Base-by-base conservation (phyloP, 495 filamentous ascomycete species). In the Articulospora tetracladia region DNA sequence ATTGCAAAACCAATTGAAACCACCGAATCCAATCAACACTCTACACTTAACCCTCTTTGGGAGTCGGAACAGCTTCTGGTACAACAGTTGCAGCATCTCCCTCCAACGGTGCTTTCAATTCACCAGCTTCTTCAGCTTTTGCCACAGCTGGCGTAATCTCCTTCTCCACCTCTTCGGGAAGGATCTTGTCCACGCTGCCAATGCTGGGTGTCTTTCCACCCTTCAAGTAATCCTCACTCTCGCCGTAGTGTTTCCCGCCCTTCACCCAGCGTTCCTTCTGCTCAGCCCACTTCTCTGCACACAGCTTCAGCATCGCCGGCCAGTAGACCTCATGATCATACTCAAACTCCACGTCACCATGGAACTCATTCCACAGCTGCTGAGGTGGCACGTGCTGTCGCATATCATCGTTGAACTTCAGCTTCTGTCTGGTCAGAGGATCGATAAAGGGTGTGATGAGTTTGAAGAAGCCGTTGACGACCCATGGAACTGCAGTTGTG, bases 401-500 rank as follows among this genome's bases (percentile, higher is more conserved):
- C 73, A 94, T 80, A 66, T 96, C 88, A 66, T 95, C 89, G 74
- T 97, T 96, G 79, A 97, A 98, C 69, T 90, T 91, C 68, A 98
- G 83, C 78, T 98, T 98, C 63, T 94, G 83, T 17, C 86, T 84
- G 17, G 94, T 98, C 60, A 87, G 63, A 10, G 94, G 94, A 74
- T 98, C 94, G 70, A 98, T 96, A 72, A 98, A 98, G 26, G 93
- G 92, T 20, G 84, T 90, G 74, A 98, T 92, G 59, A 96, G 73
- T 74, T 95, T 97, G 81, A 97, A 95, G 80, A 98, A 98, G 24
- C 85, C 87, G 71, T 79, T 84, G 54, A 97, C 87, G 53, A 93
- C 76, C 83, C 90, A 96, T 13, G 93, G 94, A 52, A 96, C 90
- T 92, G 64, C n/a, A 58, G 19, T 41, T 23, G 25, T 34, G 28